Evolutionary conservation across 257 asterid species (phyloP), one percentile per base, ranked within the genome.

Genomic region (Handroanthus guayacan): DNA sequence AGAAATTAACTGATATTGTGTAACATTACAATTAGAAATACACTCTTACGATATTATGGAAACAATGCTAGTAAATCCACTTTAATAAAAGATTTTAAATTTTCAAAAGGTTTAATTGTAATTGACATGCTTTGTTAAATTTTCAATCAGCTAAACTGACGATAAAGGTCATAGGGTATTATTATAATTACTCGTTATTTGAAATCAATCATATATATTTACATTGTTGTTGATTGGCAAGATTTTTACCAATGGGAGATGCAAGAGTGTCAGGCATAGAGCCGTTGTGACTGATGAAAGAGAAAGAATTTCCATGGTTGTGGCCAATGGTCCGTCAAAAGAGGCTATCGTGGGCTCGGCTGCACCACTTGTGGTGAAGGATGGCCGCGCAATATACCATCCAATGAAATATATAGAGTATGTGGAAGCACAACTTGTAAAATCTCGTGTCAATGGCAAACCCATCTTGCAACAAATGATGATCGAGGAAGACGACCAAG

Each of bases 251-350:
- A 81, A 76, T 4, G 84, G 84, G 64, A 81, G 45, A 34, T 81
- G 62, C 79, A 76, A 76, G 72, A 77, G 82, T 18, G 81, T 67
- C 10, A 58, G 37, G 68, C 84, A 81, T 37, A 50, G 84, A 47
- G 84, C 84, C 0, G 71, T 71, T 0, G 75, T 76, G 73, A 81
- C 76, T 8, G 50, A 54, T 13, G 9, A 69, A 31, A 20, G 6
- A 44, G 68, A 66, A 6, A 77, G 84, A 39, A 76, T 81, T 34
- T 85, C 92, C 2, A 8, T 88, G 4, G 89, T 58, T 18, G 3
- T 83, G n/a, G 64, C 85, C 2, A 85, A 82, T 13, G 90, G 92
- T 45, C 90, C 92, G 6, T 75, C 87, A 0, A 75, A 61, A 14
- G 90, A 86, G 3, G 73, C 80, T 12, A 17, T 41, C 4, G 87